A percentile compares a stretch with the other conserved stretches of the same genome.
phyloP scores from a whole-genome alignment of 495 filamentous ascomycete genomes.

The Hypoxylon lenormandii region DNA sequence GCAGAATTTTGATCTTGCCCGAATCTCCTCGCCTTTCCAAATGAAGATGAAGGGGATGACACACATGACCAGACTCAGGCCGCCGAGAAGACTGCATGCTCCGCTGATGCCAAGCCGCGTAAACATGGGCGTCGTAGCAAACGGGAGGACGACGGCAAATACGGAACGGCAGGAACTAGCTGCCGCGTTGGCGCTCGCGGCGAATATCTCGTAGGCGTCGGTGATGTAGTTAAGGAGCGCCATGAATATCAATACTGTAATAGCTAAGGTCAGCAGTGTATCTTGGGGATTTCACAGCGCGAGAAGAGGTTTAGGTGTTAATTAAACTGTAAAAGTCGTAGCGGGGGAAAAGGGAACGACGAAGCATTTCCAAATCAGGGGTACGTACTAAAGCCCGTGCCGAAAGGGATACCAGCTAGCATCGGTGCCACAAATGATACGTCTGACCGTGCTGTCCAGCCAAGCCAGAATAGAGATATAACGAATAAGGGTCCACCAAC shows the following conservation, averaged over 20 bases:
- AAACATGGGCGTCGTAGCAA: constrained; percentile 59
- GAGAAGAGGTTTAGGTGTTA: constrained; percentile 61
- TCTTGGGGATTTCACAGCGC: not conserved
- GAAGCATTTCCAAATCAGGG: constrained; percentile 52
- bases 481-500: constrained; percentile 73
- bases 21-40: constrained; percentile 57
- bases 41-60: constrained; percentile 57
- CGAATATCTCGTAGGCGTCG: constrained; percentile 80
- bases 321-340: constrained; percentile 59
- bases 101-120: constrained; percentile 52
- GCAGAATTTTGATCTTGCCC: constrained; percentile 54
- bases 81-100: constrained; percentile 56
- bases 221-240: constrained; percentile 77
- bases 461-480: constrained; percentile 77
- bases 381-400: constrained; percentile 69
- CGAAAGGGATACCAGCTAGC: constrained; percentile 74
- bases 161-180: constrained; percentile 70
- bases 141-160: constrained; percentile 71
- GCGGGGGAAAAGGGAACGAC: constrained; percentile 61
- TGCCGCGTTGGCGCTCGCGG: constrained; percentile 76
- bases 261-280: constrained; percentile 7
- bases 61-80: constrained; percentile 55
- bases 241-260: constrained; percentile 68
- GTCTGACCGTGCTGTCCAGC: constrained; percentile 68
- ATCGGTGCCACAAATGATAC: constrained; percentile 75